Percentiles rank a stretch among this genome's conserved stretches.
These are phyloP conservation scores for Pseudoperonospora humuli DNA, from an alignment of 352 stramenopile genomes.

Conservation along the genomic window DNA sequence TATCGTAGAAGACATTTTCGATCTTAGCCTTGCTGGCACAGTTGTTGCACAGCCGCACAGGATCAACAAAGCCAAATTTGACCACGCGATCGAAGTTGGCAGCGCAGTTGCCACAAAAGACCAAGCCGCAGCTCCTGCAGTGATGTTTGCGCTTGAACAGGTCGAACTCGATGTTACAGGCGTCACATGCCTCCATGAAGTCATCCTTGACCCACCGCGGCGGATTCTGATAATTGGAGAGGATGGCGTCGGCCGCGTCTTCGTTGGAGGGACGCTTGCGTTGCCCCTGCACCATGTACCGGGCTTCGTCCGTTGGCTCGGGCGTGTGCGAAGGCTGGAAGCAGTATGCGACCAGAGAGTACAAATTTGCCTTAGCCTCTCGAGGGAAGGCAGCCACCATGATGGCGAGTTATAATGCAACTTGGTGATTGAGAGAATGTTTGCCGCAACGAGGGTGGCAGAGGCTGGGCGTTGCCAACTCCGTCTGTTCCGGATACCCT, in stretches of 20 bases:
- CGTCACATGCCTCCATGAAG: conserved; percentile 37
- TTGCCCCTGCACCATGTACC: conserved; percentile 34
- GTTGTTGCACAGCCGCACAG: conserved; percentile 44
- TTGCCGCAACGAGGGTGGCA: background rate
- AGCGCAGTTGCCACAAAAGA: conserved; percentile 50
- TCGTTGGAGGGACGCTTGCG: conserved; percentile 9
- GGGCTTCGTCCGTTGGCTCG: conserved; percentile 21
- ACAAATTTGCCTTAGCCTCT: conserved; percentile 28
- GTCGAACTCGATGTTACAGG: conserved; percentile 46
- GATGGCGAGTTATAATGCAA: background rate
- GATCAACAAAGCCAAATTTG: conserved; percentile 56
- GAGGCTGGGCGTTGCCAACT: background rate
- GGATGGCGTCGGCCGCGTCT: conserved; percentile 11
- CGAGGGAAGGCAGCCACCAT: conserved; percentile 17
- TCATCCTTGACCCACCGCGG: conserved; percentile 57
- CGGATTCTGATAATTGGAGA: conserved; percentile 39
- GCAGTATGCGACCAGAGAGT: conserved; percentile 45
- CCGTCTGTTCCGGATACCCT: conserved; percentile 2
- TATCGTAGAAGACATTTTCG: conserved; percentile 67
- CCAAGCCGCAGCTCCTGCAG: conserved; percentile 46
- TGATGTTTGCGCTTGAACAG: conserved; percentile 64
- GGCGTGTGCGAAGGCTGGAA: conserved; percentile 37
- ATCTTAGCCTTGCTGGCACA: conserved; percentile 33
- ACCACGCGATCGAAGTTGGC: conserved; percentile 45
- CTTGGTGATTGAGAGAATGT: background rate